Base-by-base conservation (phyloP, 495 filamentous ascomycete genomes). In the Cenococcum geophilum region DNA sequence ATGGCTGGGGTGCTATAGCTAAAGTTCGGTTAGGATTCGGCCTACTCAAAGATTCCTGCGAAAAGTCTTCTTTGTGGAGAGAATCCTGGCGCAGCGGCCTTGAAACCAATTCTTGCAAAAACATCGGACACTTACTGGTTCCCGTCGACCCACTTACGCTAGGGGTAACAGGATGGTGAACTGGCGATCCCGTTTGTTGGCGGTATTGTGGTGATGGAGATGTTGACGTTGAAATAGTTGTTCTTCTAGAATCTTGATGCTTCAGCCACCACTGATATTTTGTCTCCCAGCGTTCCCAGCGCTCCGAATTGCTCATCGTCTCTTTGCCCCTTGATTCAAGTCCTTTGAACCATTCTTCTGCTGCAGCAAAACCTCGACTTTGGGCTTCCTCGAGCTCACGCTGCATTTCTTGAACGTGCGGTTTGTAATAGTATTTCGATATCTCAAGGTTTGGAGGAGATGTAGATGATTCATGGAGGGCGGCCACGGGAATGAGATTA, bases 341-440 rank as follows among this genome's bases (percentile, higher is more conserved):
- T 12, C 87, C 87, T 71, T 89, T 90, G 5, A 84, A 71, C 88
- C 88, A 92, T 70, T 89, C 87, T 49, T 86, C 84, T 18, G 79
- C 78, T 9, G 83, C 78, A 16, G 84, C 83, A 4, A 75, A 58
- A 21, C 86, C 86, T 67, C 85, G 79, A 10, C 75, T 73, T 57
- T 78, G 80, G 49, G 82, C 86, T 0, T 81, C 74, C 21, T 78
- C 70, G 56, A 87, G 82, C 57, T 86, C 80, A 49, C 71, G 59
- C 56, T 78, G 75, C 42, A 91, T 78, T 16, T 71, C 66, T 34
- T 77, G 65, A 12, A 89, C 73, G 59, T 89, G 81, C 16, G 72
- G 66, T 34, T 83, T 79, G 61, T 76, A 82, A 67, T 83, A 90
- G 23, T 78, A 71, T 69, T 89, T 91, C 1, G 77, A 79, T 10